phyloP scores from a whole-genome alignment of 768 basidiomycete genomes.

The Boletus reticuloceps region DNA sequence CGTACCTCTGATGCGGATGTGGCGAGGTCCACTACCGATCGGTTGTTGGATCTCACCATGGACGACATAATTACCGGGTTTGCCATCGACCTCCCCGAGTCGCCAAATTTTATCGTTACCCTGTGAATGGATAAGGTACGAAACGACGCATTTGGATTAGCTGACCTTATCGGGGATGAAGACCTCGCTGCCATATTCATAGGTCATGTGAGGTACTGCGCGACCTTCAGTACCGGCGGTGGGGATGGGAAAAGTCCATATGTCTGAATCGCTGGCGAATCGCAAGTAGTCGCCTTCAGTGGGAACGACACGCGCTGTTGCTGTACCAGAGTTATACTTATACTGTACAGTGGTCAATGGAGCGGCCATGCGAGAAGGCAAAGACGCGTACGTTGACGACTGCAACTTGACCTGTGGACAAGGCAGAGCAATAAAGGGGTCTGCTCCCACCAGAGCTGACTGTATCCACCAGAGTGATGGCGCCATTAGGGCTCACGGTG shows the following conservation, averaged over 20 bases:
- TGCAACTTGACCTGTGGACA: slow-evolving; percentile 56
- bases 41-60: slow-evolving; percentile 62
- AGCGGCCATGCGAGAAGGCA: too few relatives aligned
- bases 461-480: slow-evolving; percentile 45
- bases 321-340: slow-evolving; percentile 50
- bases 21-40: slow-evolving; percentile 63
- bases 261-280: slow-evolving; percentile 33
- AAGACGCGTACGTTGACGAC: slow-evolving; percentile 48
- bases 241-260: slow-evolving; percentile 54
- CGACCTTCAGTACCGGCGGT: slow-evolving; percentile 24
- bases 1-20: slow-evolving; percentile 39
- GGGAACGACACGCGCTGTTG: slow-evolving; percentile 49
- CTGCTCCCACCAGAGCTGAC: slow-evolving; percentile 46
- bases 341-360: slow-evolving; percentile 37
- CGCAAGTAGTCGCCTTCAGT: slow-evolving; percentile 38
- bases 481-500: slow-evolving; percentile 42
- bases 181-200: slow-evolving; percentile 54
- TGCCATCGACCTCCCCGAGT: slow-evolving; percentile 40
- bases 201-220: slow-evolving; percentile 67
- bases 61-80: slow-evolving; percentile 47
- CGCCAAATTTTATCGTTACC: slow-evolving; percentile 72
- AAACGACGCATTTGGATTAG: background rate
- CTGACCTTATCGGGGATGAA: slow-evolving; percentile 65
- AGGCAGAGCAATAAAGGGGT: slow-evolving; percentile 50
- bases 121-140: slow-evolving; percentile 29